Evolutionary conservation across 495 filamentous ascomycete species (phyloP).

Genomic region (Talaromyces borbonicus): DNA sequence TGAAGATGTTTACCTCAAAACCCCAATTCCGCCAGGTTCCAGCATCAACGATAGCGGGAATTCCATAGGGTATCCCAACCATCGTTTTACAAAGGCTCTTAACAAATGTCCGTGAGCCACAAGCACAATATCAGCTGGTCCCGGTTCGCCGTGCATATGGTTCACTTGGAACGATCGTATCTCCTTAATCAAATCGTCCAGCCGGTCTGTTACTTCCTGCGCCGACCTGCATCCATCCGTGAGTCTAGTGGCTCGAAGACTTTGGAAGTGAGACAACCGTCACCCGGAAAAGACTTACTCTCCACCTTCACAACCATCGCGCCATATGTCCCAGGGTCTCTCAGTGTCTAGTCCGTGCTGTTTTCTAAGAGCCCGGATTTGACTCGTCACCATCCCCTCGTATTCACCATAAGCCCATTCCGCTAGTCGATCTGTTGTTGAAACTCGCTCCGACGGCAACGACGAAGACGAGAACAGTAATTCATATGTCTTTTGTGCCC

Average conservation of each 20-base stretch:
- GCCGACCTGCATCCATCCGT: conserved; percentile 33
- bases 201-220: conserved; percentile 48
- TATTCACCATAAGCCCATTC: conserved; percentile 90
- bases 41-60: conserved; percentile 59
- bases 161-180: conserved; percentile 46
- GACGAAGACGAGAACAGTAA: conserved; percentile 44
- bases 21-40: conserved; percentile 65
- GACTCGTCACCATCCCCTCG: conserved; percentile 60
- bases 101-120: conserved; percentile 71
- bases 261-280: no score
- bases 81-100: conserved; percentile 69
- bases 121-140: conserved; percentile 45
- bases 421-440: conserved; percentile 55
- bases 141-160: conserved; percentile 34
- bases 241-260: no score
- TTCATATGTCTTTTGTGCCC: conserved; percentile 68
- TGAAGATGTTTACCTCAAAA: conserved; percentile 56
- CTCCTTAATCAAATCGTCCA: conserved; percentile 57
- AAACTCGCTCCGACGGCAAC: conserved; percentile 21
- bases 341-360: conserved; percentile 47
- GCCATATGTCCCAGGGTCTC: conserved; percentile 68
- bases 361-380: conserved; percentile 53
- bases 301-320: conserved; percentile 61
- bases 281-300: conserved; percentile 20
- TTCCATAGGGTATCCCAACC: conserved; percentile 55